Evolutionary conservation across 106 monocot species (phyloP).

Genomic region (Dioscorea zingiberensis): DNA sequence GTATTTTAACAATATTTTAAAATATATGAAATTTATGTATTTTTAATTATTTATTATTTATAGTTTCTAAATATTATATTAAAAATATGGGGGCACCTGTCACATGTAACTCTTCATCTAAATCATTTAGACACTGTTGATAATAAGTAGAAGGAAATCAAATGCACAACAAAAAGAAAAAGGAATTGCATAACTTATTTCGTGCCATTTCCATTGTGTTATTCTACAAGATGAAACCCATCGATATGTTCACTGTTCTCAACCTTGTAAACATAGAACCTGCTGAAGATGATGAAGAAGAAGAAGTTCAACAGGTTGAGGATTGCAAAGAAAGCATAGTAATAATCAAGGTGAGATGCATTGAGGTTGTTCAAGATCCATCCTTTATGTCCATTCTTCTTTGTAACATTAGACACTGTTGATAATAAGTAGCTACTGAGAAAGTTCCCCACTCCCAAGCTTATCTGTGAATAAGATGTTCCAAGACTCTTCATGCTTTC

Average conservation of each 20-base stretch:
- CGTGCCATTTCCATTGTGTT: too few relatives aligned
- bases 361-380: constrained; percentile 35
- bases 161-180: too few relatives aligned
- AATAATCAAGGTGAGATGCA: constrained; percentile 34
- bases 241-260: neutral
- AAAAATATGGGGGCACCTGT: too few relatives aligned
- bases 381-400: constrained; percentile 15
- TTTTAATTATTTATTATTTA: too few relatives aligned
- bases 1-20: too few relatives aligned
- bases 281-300: constrained; percentile 21
- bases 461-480: constrained; percentile 8
- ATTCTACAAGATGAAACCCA: neutral
- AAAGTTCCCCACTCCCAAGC: constrained; percentile 19
- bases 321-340: constrained; percentile 23
- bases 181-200: too few relatives aligned
- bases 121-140: too few relatives aligned
- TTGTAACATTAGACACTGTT: constrained; percentile 10
- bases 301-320: constrained; percentile 21
- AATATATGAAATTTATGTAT: too few relatives aligned
- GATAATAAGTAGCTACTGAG: constrained; percentile 21
- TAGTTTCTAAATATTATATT: too few relatives aligned
- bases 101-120: too few relatives aligned
- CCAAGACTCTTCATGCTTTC: constrained; percentile 34
- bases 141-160: too few relatives aligned
- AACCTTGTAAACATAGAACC: constrained; percentile 18